phyloP scores from a whole-genome alignment of 371 early-diverging fungal species.

The Entomophthora muscae region DNA sequence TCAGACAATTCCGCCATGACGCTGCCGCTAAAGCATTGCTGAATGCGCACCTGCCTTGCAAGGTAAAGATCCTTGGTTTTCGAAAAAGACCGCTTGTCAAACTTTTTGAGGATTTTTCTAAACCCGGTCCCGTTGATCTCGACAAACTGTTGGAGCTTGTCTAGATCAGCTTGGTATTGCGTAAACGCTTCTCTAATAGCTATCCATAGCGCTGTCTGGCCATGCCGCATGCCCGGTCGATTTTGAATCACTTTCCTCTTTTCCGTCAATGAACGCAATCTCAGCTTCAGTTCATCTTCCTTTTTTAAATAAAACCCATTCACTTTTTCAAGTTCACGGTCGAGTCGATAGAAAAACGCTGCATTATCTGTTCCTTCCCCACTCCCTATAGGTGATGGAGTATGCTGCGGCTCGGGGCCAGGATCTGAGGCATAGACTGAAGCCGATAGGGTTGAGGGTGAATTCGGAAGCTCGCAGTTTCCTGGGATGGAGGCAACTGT shows the following conservation, averaged over 20 bases:
- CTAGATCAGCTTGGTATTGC: conserved; percentile 79
- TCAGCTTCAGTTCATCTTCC: conserved; percentile 56
- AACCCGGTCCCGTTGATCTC: conserved; percentile 93
- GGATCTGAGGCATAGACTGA: background rate
- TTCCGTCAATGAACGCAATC: conserved; percentile 50
- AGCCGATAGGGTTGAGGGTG: background rate
- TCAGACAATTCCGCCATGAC: conserved; percentile 77
- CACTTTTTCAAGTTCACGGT: conserved; percentile 68
- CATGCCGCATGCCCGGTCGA: conserved; percentile 27
- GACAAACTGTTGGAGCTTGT: conserved; percentile 91
- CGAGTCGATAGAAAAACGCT: conserved; percentile 65
- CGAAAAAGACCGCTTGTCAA: conserved; percentile 91
- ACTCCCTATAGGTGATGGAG: background rate
- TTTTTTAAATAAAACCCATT: conserved; percentile 67
- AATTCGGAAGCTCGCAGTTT: background rate
- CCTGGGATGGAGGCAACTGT: conserved; percentile 1
- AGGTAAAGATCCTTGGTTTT: conserved; percentile 89
- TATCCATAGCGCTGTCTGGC: conserved; percentile 34
- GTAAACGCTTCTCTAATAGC: conserved; percentile 71
- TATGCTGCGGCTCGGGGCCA: background rate
- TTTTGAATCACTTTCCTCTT: conserved; percentile 58
- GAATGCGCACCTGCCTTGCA: conserved; percentile 82
- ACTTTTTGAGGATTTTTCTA: conserved; percentile 92
- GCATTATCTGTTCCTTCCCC: conserved; percentile 46
- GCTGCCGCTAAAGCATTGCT: conserved; percentile 87